Conservation (phyloP, 2,329 filamentous ascomycete species). For the Clarireedia monteithiana region DNA sequence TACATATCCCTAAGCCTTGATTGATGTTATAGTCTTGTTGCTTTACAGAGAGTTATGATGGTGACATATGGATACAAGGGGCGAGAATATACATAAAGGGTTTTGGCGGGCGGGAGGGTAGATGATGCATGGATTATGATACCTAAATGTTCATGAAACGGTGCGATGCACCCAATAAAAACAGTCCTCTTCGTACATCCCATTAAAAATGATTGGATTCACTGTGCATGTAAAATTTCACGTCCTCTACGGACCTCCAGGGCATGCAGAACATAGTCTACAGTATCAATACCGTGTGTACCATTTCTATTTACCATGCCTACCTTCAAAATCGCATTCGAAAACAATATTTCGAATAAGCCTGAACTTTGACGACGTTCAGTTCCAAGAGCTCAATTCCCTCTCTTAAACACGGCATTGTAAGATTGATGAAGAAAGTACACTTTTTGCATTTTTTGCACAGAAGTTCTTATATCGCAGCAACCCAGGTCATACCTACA, state of each 20-base stretch:
- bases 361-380: too few relatives aligned
- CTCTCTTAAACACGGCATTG: not conserved
- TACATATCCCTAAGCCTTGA: conserved; percentile 89
- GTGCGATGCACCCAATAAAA: not conserved
- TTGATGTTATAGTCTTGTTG: not conserved
- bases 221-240: not conserved
- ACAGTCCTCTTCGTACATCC: not conserved
- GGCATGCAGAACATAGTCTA: too few relatives aligned
- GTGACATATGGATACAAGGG: not conserved
- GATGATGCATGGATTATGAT: conserved; percentile 7
- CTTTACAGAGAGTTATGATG: not conserved
- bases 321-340: too few relatives aligned
- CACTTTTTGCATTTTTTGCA: conserved; percentile 5
- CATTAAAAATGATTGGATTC: not conserved
- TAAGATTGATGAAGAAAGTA: not conserved
- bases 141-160: conserved; percentile 5
- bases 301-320: too few relatives aligned
- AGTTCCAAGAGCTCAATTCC: too few relatives aligned
- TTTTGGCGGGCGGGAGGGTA: not conserved
- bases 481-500: conserved; percentile 6
- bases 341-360: too few relatives aligned
- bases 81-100: not conserved
- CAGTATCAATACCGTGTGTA: too few relatives aligned
- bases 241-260: too few relatives aligned
- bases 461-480: conserved; percentile 7